Base-by-base conservation (phyloP, 2,329 filamentous ascomycete species). In the Hypoxylon sp. region DNA sequence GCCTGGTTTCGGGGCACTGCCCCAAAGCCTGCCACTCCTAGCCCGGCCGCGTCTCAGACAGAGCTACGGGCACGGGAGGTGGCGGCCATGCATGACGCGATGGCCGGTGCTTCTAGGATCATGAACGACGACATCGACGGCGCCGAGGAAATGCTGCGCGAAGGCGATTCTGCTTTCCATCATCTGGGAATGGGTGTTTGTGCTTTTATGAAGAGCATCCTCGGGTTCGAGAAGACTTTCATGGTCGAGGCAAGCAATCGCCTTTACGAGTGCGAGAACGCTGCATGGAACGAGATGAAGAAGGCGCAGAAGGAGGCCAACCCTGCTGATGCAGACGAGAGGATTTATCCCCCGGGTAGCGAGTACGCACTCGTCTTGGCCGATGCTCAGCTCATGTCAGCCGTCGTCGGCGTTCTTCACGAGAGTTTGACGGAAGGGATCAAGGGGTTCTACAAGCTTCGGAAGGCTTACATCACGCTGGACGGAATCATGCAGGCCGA, bases 381-480 rank as follows among this genome's bases (percentile, higher is more conserved):
- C 3, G 88, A 97, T 77, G 85, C 91, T 1, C 91, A 97, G 74
- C 81, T 97, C 62, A 96, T 97, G 89, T 84, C 86, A 54, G 93
- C 93, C 0, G 88, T 99, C 1, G 87, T 97, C 0, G 91, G 87
- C 0, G 91, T 98, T 13, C 78, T 98, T 67, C 96, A 96, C 65
- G 95, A 98, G 78, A 97, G 91, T 71, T 77, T 98, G 67, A 94
- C 93, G 0, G 95, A 98, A 73, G 92, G 88, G 13, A 85, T 98
- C 73, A 92, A 89, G 75, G 92, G 92, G 4, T 98, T 98, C 70
- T 96, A 96, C 72, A 96, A 95, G 75, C 76, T 98, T 66, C 83
- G 94, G 60, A 96, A 96, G 72, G 94, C 94, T 0, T 98, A 90
- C 69, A 78, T 92, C 33, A 89, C 92, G 0, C 79, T 99, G 3